Base-by-base conservation (phyloP, 352 stramenopile genomes). In the Thalassiosira hispida region DNA sequence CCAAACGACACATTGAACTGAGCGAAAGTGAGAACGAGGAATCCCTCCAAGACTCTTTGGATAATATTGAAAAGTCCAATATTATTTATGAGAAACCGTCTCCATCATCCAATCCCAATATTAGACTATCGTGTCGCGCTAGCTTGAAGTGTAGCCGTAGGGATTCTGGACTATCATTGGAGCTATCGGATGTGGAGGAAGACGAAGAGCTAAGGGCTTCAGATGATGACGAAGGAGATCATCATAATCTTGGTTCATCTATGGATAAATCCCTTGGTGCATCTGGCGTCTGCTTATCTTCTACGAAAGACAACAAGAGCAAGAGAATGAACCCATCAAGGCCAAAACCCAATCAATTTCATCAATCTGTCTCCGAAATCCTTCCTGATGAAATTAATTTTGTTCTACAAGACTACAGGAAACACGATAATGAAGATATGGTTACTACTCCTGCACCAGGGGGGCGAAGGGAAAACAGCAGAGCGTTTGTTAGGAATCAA, bases 111-210 rank as follows among this genome's bases (percentile, higher is more conserved):
- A 47, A 16, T 47, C 2, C 9, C 4, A 47, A 18, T 42, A 42
- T n/a, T n/a, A n/a, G n/a, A n/a, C n/a, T n/a, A n/a, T n/a, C n/a
- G 31, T 38, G 40, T 2, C 40, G 40, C 40, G 40, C 40, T 12
- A 47, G 9, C 7, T 4, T 47, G 16, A 47, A 5, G 11, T 31
- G 8, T 16, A 60, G 12, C 51, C 51, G 27, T 29, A 12, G 51
- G 18, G 9, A 29, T 3, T 60, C 51, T 31, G 27, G 2, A 4
- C 16, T 25, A 31, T 60, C 51, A 38, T 38, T 60, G 3, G 51
- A 60, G 2, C 18, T 60, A 4, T 25, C 51, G 2, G 4, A 60
- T 60, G 51, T 60, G 3, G 51, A 60, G 4, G 18, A 60, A 60
- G 51, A 60, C n/a, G 27, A 18, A 2, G 40, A 18, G 11, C 16